phyloP scores from a whole-genome alignment of 805 yeast species.

The Starmerella kuoi region DNA sequence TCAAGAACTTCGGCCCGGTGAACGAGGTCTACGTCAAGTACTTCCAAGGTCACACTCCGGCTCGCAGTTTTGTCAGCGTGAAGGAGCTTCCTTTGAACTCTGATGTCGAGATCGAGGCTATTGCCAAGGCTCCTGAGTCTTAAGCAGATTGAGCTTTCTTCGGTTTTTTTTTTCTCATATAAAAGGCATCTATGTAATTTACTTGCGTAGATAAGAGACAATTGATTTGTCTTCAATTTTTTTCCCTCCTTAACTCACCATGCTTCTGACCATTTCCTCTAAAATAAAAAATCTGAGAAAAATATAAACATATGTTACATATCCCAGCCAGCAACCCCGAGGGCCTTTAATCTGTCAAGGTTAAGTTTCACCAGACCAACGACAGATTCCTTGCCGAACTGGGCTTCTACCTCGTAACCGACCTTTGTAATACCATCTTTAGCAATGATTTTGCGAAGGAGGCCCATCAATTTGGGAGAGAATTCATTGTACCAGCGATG shows the following conservation, averaged over 20 bases:
- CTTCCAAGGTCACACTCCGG: slow-evolving; percentile 44
- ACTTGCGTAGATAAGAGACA: too few relatives aligned
- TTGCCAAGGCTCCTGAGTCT: slow-evolving; percentile 38
- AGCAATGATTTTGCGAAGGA: slow-evolving; percentile 48
- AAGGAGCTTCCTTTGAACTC: slow-evolving; percentile 79
- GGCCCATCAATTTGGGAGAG: slow-evolving; percentile 52
- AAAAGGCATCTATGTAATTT: too few relatives aligned
- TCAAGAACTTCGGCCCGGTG: slow-evolving; percentile 71
- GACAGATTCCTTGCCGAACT: slow-evolving; percentile 25
- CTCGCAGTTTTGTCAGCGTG: slow-evolving; percentile 96
- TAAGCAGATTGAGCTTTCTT: background rate
- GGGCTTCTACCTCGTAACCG: slow-evolving; percentile 32
- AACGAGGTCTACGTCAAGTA: slow-evolving; percentile 63
- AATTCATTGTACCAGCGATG: slow-evolving; percentile 96
- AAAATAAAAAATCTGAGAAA: too few relatives aligned
- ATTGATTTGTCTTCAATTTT: too few relatives aligned
- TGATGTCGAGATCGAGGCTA: slow-evolving; percentile 78
- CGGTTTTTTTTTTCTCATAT: too few relatives aligned
- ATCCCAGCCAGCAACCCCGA: slow-evolving; percentile 23
- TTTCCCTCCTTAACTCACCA: too few relatives aligned
- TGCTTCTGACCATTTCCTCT: too few relatives aligned
- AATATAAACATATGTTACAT: slow-evolving; percentile 13
- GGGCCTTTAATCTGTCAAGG: slow-evolving; percentile 21
- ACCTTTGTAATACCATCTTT: slow-evolving; percentile 72
- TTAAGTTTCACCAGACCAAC: slow-evolving; percentile 24